These are phyloP conservation scores for Xylaria venustula DNA, from an alignment of 495 filamentous ascomycete genomes.

Conservation along the genomic window DNA sequence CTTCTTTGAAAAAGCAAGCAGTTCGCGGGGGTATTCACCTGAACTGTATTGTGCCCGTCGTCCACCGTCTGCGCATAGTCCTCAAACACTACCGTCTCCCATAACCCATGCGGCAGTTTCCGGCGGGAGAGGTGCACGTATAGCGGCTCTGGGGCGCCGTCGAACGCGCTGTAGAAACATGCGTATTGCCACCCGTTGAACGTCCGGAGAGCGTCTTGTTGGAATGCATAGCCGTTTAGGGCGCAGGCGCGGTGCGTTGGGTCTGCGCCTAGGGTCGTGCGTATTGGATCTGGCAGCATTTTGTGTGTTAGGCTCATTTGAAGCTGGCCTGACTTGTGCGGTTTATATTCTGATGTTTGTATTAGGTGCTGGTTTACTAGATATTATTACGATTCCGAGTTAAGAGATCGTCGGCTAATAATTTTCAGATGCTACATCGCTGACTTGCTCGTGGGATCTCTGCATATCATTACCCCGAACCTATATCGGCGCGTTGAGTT, in stretches of 20 bases:
- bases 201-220: constrained; percentile 40
- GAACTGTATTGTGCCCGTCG: constrained; percentile 51
- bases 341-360: too few species aligned
- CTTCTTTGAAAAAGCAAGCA: too few species aligned
- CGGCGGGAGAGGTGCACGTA: constrained; percentile 45
- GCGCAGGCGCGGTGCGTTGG: constrained; percentile 35
- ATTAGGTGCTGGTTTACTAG: too few species aligned
- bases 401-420: too few species aligned
- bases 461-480: background rate
- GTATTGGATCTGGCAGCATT: constrained; percentile 2
- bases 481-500: background rate
- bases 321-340: too few species aligned
- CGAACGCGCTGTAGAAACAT: constrained; percentile 38
- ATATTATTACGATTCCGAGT: too few species aligned
- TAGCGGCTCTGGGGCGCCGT: constrained; percentile 30
- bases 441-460: background rate
- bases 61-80: constrained; percentile 50
- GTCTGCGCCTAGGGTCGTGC: constrained; percentile 31
- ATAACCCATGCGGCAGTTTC: constrained; percentile 31
- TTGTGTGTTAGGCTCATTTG: background rate
- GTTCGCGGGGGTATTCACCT: too few species aligned
- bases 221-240: constrained; percentile 45
- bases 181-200: constrained; percentile 46
- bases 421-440: too few species aligned
- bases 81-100: constrained; percentile 44